Evolutionary conservation across 352 stramenopile species (phyloP).

Genomic region (Phytophthora rubi): DNA sequence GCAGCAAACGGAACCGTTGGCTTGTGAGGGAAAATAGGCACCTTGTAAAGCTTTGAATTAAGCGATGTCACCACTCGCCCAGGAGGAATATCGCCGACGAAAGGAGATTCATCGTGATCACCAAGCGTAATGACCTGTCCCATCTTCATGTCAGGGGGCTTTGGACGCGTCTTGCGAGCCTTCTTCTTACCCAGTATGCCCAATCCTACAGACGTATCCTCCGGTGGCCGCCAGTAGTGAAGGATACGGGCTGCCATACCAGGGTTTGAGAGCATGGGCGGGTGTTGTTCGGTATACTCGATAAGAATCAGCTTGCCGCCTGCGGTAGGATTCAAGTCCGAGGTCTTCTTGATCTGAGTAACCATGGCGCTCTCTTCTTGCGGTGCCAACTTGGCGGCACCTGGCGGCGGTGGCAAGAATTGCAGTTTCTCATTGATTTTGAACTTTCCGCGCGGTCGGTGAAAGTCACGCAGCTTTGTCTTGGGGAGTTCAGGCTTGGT

Average conservation of each 20-base stretch:
- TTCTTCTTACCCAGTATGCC: constrained; percentile 77
- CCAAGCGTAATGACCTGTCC: constrained; percentile 85
- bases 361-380: constrained; percentile 78
- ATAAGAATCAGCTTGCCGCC: constrained; percentile 83
- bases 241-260: constrained; percentile 86
- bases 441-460: constrained; percentile 84
- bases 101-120: constrained; percentile 81
- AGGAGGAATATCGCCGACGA: constrained; percentile 81
- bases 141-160: constrained; percentile 81
- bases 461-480: constrained; percentile 81
- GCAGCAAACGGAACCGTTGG: constrained; percentile 59
- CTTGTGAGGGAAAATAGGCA: constrained; percentile 81
- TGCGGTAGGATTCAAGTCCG: constrained; percentile 76
- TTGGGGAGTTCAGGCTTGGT: constrained; percentile 88
- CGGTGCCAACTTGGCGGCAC: constrained; percentile 45
- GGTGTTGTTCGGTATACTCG: constrained; percentile 86
- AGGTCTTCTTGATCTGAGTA: constrained; percentile 90
- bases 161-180: constrained; percentile 65
- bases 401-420: constrained; percentile 54
- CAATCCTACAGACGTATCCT: constrained; percentile 45
- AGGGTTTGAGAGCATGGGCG: constrained; percentile 81
- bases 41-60: constrained; percentile 87
- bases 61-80: constrained; percentile 79
- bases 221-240: constrained; percentile 84
- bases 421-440: constrained; percentile 84